Conservation (phyloP, 805 yeast species). For the Tetrapisispora iriomotensis region DNA sequence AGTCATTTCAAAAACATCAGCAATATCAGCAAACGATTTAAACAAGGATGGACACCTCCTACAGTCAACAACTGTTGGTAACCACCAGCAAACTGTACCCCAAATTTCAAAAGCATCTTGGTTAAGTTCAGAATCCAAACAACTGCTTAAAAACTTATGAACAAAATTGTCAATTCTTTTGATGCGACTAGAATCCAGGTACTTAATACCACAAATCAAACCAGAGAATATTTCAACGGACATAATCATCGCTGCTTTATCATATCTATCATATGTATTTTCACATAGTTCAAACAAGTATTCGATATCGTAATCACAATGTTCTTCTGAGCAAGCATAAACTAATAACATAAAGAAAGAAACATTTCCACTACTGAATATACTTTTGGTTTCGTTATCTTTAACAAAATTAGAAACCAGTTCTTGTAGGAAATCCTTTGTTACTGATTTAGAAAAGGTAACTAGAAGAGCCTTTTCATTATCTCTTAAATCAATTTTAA, state of each 20-base stretch:
- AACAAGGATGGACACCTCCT: conserved; percentile 52
- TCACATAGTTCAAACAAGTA: conserved; percentile 44
- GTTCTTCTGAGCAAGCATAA: conserved; percentile 38
- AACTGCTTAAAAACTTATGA: conserved; percentile 32
- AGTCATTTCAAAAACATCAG: conserved; percentile 32
- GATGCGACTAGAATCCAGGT: conserved; percentile 29
- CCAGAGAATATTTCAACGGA: conserved; percentile 62
- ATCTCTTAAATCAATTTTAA: conserved; percentile 31
- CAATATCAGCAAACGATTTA: conserved; percentile 36
- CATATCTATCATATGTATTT: conserved; percentile 49
- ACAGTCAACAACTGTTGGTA: conserved; percentile 51
- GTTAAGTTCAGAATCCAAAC: conserved; percentile 48
- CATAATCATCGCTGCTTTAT: conserved; percentile 67
- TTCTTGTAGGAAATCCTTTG: conserved; percentile 47
- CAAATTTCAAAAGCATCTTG: conserved; percentile 68
- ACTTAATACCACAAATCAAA: conserved; percentile 39
- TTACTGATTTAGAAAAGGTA: conserved; percentile 36
- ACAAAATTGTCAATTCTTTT: conserved; percentile 38
- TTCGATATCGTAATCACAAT: conserved; percentile 31
- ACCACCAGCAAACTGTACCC: conserved; percentile 66
- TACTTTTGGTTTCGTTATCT: conserved; percentile 57
- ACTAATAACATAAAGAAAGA: conserved; percentile 43
- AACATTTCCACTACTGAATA: conserved; percentile 56
- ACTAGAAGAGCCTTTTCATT: conserved; percentile 36
- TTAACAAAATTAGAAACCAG: conserved; percentile 44